Conservation (phyloP, 768 basidiomycete genomes). For the Psilocybe cubensis region DNA sequence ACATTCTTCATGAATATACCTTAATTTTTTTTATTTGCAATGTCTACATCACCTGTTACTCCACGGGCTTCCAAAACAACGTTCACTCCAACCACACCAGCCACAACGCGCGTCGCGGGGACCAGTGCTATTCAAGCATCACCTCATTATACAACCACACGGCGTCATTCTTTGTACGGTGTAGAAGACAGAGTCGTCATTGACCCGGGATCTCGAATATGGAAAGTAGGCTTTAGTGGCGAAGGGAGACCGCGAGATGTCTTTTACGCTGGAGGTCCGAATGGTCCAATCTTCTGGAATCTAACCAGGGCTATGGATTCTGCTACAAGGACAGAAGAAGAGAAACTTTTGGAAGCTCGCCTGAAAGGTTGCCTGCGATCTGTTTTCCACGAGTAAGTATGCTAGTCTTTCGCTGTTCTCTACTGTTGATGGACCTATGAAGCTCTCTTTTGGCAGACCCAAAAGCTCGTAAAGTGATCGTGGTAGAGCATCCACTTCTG, state of each 20-base stretch:
- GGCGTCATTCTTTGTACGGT: constrained; percentile 93
- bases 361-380: constrained; percentile 72
- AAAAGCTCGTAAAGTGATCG: constrained; percentile 91
- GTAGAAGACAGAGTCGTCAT: constrained; percentile 95
- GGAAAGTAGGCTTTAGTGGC: constrained; percentile 98
- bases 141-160: constrained; percentile 82
- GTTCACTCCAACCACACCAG: constrained; percentile 55
- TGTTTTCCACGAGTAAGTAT: constrained; percentile 83
- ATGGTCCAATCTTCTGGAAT: constrained; percentile 58
- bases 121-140: constrained; percentile 62
- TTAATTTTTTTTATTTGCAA: constrained; percentile 7
- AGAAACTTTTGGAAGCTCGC: constrained; percentile 68
- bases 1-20: not conserved
- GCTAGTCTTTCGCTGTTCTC: not conserved
- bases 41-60: constrained; percentile 42
- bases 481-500: constrained; percentile 89
- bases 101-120: constrained; percentile 52
- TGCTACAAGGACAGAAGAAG: constrained; percentile 70
- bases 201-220: constrained; percentile 91
- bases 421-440: constrained; percentile 26
- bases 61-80: constrained; percentile 42
- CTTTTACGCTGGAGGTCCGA: constrained; percentile 59
- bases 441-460: constrained; percentile 94
- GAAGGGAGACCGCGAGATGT: constrained; percentile 90
- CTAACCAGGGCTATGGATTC: constrained; percentile 57